Conservation (phyloP, 1,284 basidiomycete species). For the Ustilago trichophora region DNA sequence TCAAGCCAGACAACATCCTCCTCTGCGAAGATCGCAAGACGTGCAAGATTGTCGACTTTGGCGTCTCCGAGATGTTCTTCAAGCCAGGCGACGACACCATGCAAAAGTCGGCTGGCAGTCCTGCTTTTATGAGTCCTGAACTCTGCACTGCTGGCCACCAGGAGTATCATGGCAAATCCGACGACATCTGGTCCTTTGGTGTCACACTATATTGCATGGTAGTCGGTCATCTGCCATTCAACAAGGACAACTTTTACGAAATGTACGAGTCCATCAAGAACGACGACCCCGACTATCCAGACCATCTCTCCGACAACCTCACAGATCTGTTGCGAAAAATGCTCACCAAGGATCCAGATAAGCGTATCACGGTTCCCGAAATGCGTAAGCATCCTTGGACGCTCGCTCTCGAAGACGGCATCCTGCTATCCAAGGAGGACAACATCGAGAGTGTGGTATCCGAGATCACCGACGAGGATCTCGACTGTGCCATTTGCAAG, state of each 20-base stretch:
- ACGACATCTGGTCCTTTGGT: constrained; percentile 72
- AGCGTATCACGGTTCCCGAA: constrained; percentile 54
- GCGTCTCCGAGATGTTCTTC: constrained; percentile 71
- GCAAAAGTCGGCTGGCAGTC: constrained; percentile 69
- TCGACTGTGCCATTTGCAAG: constrained; percentile 61
- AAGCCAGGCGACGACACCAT: constrained; percentile 68
- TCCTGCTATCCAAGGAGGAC: constrained; percentile 49
- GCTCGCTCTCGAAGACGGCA: constrained; percentile 26
- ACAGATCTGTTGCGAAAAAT: constrained; percentile 51
- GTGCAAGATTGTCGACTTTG: constrained; percentile 73
- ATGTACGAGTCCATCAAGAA: constrained; percentile 70
- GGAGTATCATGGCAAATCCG: constrained; percentile 69
- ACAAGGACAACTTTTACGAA: constrained; percentile 69
- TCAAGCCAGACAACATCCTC: constrained; percentile 72
- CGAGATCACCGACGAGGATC: constrained; percentile 64
- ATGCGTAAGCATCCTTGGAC: constrained; percentile 61
- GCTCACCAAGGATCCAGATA: constrained; percentile 54
- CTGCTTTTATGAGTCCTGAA: constrained; percentile 73
- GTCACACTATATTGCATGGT: constrained; percentile 72
- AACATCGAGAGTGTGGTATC: constrained; percentile 50
- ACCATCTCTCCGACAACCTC: constrained; percentile 43
- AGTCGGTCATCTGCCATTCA: constrained; percentile 70
- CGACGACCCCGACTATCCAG: constrained; percentile 60
- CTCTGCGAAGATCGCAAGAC: constrained; percentile 68
- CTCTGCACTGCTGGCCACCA: constrained; percentile 58